Evolutionary conservation across 2,329 filamentous ascomycete genomes (phyloP).

Genomic region (Fusarium duplospermum): DNA sequence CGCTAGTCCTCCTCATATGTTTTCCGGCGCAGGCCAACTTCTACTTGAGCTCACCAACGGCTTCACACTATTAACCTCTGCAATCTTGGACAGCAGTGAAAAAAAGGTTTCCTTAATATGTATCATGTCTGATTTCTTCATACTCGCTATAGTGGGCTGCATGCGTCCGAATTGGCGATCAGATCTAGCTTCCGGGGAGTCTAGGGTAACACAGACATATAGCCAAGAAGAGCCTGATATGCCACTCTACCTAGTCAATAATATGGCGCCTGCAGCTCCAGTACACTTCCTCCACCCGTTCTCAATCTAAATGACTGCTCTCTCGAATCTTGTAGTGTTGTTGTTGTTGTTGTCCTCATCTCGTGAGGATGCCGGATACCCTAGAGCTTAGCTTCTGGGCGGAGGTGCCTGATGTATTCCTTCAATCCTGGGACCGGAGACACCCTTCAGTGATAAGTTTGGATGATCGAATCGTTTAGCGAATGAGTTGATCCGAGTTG

Average conservation of each 20-base stretch:
- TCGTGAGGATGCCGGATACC: neutral
- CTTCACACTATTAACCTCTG: neutral
- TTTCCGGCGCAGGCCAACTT: neutral
- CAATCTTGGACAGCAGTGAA: neutral
- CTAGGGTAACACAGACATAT: neutral
- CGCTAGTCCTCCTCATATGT: no score
- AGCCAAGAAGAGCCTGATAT: neutral
- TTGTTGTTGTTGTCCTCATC: neutral
- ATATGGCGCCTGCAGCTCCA: neutral
- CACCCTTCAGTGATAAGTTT: no score
- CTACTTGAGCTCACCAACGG: neutral
- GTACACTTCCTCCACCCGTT: neutral
- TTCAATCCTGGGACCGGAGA: neutral
- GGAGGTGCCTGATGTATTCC: neutral
- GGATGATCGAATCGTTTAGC: neutral
- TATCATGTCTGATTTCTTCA: neutral
- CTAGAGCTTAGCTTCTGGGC: neutral
- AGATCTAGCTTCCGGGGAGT: neutral
- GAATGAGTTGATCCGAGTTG: neutral
- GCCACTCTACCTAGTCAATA: neutral
- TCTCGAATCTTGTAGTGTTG: fast-evolving
- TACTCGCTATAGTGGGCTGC: neutral
- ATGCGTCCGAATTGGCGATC: neutral
- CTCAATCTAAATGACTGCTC: neutral
- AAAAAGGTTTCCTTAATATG: neutral